A percentile compares a stretch with the other conserved stretches of the same genome.
These are phyloP conservation scores for Pichia sp. DNA, from an alignment of 1,139 yeast species.

Conservation along the genomic window DNA sequence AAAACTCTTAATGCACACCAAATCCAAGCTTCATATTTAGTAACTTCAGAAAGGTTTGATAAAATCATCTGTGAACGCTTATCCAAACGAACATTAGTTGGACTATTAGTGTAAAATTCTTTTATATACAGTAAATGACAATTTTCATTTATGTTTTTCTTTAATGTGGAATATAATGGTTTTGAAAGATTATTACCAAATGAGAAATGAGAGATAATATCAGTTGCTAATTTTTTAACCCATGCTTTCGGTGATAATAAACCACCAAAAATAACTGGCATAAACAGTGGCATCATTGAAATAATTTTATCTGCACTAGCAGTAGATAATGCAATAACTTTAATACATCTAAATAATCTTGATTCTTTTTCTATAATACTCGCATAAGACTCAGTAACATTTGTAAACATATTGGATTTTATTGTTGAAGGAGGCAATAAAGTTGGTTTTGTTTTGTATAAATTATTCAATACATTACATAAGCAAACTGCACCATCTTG, in stretches of 20 bases:
- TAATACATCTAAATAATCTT: conserved; percentile 55
- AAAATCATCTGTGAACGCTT: conserved; percentile 24
- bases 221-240: conserved; percentile 81
- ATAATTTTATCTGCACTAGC: conserved; percentile 41
- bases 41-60: conserved; percentile 31
- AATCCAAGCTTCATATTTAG: conserved; percentile 83
- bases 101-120: conserved; percentile 21
- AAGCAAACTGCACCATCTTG: conserved; percentile 88
- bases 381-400: conserved; percentile 32
- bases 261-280: conserved; percentile 56
- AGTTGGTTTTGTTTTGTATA: conserved; percentile 30
- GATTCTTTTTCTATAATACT: conserved; percentile 48
- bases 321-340: conserved; percentile 50
- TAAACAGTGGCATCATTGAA: conserved; percentile 43
- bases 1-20: conserved; percentile 64
- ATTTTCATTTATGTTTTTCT: conserved; percentile 52
- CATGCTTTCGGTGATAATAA: conserved; percentile 57
- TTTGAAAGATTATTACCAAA: conserved; percentile 37
- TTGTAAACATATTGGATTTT: conserved; percentile 20
- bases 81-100: conserved; percentile 19
- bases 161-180: conserved; percentile 58
- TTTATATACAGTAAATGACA: conserved; percentile 43
- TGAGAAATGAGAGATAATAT: conserved; percentile 53
- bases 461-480: conserved; percentile 41
- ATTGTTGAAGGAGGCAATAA: conserved; percentile 3